phyloP scores from a whole-genome alignment of 2,329 filamentous ascomycete species.

The Passalora sequoiae region DNA sequence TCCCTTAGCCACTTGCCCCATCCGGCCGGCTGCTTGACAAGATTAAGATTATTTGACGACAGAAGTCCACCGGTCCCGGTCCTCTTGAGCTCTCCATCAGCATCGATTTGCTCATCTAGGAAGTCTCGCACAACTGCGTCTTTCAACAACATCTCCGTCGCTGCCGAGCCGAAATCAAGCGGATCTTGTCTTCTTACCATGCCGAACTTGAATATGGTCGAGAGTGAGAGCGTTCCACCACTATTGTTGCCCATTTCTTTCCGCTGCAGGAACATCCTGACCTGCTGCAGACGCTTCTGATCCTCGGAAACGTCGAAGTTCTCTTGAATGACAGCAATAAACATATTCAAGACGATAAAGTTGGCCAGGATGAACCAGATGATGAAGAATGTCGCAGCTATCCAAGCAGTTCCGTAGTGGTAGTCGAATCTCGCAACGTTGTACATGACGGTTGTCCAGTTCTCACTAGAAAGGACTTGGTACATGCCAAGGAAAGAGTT shows the following conservation, averaged over 20 bases:
- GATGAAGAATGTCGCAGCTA: conserved; percentile 83
- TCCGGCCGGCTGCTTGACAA: conserved; percentile 17
- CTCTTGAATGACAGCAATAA: conserved; percentile 99
- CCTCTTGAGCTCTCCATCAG: conserved; percentile 18
- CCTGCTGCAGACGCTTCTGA: conserved; percentile 93
- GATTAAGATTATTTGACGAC: conserved; percentile 14
- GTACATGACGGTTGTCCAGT: conserved; percentile 89
- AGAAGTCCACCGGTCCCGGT: conserved; percentile 15
- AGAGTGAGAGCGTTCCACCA: conserved; percentile 68
- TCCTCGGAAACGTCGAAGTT: conserved; percentile 99
- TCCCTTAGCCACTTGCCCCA: conserved; percentile 24
- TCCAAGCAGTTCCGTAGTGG: conserved; percentile 72
- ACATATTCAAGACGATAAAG: conserved; percentile 98
- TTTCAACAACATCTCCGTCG: conserved; percentile 93
- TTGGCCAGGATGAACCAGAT: conserved; percentile 94
- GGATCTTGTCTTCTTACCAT: conserved; percentile 69
- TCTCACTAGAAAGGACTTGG: conserved; percentile 89
- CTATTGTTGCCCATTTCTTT: conserved; percentile 69
- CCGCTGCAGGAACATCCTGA: conserved; percentile 87
- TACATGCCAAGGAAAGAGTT: conserved; percentile 98
- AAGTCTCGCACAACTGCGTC: conserved; percentile 94
- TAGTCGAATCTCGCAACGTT: conserved; percentile 67
- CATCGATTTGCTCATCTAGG: conserved; percentile 64
- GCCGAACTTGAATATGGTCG: conserved; percentile 57
- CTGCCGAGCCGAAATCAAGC: conserved; percentile 83